Conservation (phyloP, 495 filamentous ascomycete genomes). For the Tuber borchii region DNA sequence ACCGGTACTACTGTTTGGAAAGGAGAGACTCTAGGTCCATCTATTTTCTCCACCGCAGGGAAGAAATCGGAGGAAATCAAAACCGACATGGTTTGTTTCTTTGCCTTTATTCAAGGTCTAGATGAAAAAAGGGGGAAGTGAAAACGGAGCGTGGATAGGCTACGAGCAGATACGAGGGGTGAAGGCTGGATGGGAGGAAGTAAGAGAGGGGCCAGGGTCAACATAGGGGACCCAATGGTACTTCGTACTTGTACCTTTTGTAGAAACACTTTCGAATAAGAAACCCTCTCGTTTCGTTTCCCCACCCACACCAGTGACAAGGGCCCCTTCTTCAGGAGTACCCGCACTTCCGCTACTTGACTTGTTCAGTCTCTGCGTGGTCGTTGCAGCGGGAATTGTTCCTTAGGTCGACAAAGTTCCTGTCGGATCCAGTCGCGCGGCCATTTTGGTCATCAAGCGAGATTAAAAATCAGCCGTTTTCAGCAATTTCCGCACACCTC, state of each 20-base stretch:
- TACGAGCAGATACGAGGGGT: constrained; percentile 1
- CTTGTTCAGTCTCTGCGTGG: background rate
- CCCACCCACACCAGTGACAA: background rate
- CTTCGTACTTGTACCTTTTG: background rate
- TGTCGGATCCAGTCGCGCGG: background rate
- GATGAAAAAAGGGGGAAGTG: background rate
- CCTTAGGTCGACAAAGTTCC: background rate
- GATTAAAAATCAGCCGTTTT: background rate
- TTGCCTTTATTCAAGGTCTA: background rate
- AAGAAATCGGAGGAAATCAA: background rate
- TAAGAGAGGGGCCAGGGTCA: background rate
- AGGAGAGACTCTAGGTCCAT: background rate
- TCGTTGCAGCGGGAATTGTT: background rate
- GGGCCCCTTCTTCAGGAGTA: background rate
- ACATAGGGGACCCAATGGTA: constrained; percentile 3
- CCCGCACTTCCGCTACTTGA: background rate
- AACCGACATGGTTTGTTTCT: background rate
- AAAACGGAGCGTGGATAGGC: background rate
- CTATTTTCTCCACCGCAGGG: background rate
- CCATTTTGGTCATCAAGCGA: background rate
- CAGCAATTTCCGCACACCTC: background rate
- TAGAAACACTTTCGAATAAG: background rate
- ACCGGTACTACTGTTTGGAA: background rate
- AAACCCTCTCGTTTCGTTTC: background rate
- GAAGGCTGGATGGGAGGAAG: background rate